A percentile compares a stretch with the other conserved stretches of the same genome.
Conservation (phyloP, 1,284 basidiomycete species). For the Cystobasidiaceae sp. region DNA sequence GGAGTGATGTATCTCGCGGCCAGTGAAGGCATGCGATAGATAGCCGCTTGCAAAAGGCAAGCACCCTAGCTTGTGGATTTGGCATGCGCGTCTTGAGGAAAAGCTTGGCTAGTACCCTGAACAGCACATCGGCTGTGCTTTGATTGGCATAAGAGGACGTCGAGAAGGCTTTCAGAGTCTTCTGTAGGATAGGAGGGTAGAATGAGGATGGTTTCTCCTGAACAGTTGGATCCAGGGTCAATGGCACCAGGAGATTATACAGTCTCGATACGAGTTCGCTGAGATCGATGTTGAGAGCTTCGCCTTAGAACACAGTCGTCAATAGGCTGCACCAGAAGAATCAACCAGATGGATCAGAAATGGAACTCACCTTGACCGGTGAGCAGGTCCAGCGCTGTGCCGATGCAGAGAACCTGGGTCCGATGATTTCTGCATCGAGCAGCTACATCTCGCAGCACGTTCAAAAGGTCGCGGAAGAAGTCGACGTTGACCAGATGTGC, state of each 20-base stretch:
- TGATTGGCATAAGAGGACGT: conserved; percentile 38
- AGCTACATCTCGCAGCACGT: conserved; percentile 60
- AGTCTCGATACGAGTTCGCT: conserved; percentile 70
- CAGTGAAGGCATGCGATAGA: conserved; percentile 71
- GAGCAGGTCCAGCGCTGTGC: conserved; percentile 92
- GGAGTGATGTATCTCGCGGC: conserved; percentile 62
- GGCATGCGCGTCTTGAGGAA: conserved; percentile 60
- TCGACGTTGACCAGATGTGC: conserved; percentile 97
- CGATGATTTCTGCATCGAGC: background rate
- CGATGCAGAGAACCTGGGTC: conserved; percentile 73
- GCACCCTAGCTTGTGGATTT: conserved; percentile 68
- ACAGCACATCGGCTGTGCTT: conserved; percentile 61
- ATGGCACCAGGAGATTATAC: conserved; percentile 51
- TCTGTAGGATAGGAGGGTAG: conserved; percentile 52
- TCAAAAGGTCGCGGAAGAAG: conserved; percentile 93
- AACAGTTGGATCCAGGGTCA: conserved; percentile 51
- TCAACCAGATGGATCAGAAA: background rate
- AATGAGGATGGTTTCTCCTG: conserved; percentile 47
- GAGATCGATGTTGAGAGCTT: conserved; percentile 92
- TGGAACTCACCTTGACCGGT: conserved; percentile 75
- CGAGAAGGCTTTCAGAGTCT: conserved; percentile 28
- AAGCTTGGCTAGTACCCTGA: conserved; percentile 71
- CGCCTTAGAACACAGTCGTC: conserved; percentile 57
- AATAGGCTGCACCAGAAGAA: background rate
- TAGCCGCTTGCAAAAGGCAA: conserved; percentile 88